These are phyloP conservation scores for Carex sylvatica DNA, from an alignment of 202 grass and related monocot species.

Conservation along the genomic window DNA sequence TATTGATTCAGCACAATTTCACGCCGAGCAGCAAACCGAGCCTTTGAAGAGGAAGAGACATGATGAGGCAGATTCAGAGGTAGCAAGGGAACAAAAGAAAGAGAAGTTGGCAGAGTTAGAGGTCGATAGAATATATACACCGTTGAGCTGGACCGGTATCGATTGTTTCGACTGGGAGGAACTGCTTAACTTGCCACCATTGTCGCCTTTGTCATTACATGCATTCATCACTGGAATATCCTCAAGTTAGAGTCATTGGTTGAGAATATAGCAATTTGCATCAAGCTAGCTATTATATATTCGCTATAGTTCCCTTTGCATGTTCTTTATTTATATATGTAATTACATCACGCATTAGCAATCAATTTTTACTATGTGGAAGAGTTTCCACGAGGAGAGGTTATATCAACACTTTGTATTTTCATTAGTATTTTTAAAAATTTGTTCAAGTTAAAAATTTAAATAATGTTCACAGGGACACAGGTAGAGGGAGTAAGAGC, in stretches of 20 bases:
- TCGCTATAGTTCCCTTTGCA: not conserved
- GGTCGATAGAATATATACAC: constrained; percentile 16
- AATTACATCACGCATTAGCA: not conserved
- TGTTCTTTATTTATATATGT: not conserved
- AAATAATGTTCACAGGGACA: too few relatives aligned
- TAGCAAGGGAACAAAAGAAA: not conserved
- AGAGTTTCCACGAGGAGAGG: not conserved
- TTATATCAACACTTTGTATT: not conserved
- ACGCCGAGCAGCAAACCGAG: not conserved
- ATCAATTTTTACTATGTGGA: not conserved
- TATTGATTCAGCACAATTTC: not conserved
- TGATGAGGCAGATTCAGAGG: not conserved
- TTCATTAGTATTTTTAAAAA: too few relatives aligned
- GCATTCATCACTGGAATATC: constrained; percentile 22
- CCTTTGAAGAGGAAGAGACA: constrained; percentile 18
- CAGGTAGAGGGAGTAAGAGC: too few relatives aligned
- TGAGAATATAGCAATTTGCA: not conserved
- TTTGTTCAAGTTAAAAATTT: too few relatives aligned
- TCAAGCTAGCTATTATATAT: not conserved
- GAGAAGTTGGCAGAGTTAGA: not conserved
- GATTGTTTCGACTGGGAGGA: constrained; percentile 7
- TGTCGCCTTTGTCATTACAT: constrained; percentile 49
- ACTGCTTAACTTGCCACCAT: constrained; percentile 25
- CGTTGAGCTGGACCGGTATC: constrained; percentile 35
- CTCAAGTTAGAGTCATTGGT: constrained; percentile 36